Evolutionary conservation across 164 flowering plant genomes (phyloP).

Genomic region (Tetrastigma voinierianum): DNA sequence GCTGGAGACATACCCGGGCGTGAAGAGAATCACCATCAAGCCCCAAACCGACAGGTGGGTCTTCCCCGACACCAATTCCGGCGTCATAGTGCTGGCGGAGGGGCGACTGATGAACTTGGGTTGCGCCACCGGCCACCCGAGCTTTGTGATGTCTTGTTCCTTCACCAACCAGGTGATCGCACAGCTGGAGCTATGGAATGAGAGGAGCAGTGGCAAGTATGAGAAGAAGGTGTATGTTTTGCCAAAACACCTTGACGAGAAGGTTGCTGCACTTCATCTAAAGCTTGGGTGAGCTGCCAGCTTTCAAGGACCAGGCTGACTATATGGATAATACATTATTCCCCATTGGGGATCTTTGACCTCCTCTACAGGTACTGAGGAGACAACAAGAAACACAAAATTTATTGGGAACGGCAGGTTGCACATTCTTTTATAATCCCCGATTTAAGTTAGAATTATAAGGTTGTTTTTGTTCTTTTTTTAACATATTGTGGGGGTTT

Average conservation of each 20-base stretch:
- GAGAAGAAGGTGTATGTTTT: constrained; percentile 75
- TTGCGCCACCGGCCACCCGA: constrained; percentile 84
- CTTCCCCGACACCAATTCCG: constrained; percentile 67
- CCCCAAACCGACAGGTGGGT: constrained; percentile 85
- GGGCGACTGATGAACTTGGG: constrained; percentile 84
- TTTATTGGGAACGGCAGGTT: too few species aligned
- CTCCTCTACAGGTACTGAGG: constrained; percentile 70
- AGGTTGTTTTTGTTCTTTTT: not conserved
- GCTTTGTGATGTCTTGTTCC: constrained; percentile 81
- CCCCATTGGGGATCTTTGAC: constrained; percentile 72
- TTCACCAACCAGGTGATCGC: constrained; percentile 85
- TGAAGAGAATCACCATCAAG: constrained; percentile 80
- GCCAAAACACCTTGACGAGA: constrained; percentile 82
- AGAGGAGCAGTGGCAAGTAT: constrained; percentile 57
- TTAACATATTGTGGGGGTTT: not conserved
- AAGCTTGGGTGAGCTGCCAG: constrained; percentile 76
- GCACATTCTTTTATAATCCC: too few species aligned
- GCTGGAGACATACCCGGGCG: constrained; percentile 71
- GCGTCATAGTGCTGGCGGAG: constrained; percentile 72
- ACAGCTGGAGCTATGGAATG: constrained; percentile 83
- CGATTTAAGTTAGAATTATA: too few species aligned
- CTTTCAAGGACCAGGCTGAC: constrained; percentile 70
- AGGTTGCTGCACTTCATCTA: constrained; percentile 74
- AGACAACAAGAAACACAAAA: not conserved
- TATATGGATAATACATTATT: constrained; percentile 74